These are phyloP conservation scores for Podospora tetraspora DNA, from an alignment of 495 filamentous ascomycete species.

Conservation along the genomic window DNA sequence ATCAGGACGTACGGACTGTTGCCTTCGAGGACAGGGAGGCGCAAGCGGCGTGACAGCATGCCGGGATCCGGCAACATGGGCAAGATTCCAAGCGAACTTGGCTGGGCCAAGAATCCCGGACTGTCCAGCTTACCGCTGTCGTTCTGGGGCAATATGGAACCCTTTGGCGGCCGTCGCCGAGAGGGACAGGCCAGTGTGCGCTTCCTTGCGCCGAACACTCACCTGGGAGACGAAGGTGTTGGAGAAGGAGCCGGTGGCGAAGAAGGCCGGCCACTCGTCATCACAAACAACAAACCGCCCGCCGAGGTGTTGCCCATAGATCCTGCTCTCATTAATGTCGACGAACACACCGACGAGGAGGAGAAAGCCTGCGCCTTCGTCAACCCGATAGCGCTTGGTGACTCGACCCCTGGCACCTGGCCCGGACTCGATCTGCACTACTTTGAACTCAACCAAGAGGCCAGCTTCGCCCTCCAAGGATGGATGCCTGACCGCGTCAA, in stretches of 20 bases:
- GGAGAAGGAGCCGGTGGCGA: neutral
- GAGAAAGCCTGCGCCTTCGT: slow-evolving; percentile 14
- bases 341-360: neutral
- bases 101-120: slow-evolving; percentile 28
- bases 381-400: slow-evolving; percentile 9
- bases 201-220: slow-evolving; percentile 29
- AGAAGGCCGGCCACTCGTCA: neutral
- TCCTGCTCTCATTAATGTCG: neutral
- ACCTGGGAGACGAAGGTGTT: slow-evolving; percentile 16
- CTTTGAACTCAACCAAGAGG: slow-evolving; percentile 25
- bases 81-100: slow-evolving; percentile 23
- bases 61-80: slow-evolving; percentile 11
- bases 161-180: neutral
- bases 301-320: neutral
- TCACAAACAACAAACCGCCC: neutral
- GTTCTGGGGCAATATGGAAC: slow-evolving; percentile 17
- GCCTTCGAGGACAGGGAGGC: slow-evolving; percentile 20
- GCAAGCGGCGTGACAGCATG: slow-evolving; percentile 10
- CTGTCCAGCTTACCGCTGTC: slow-evolving; percentile 25
- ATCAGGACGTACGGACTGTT: slow-evolving; percentile 29
- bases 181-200: neutral
- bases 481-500: slow-evolving; percentile 29
- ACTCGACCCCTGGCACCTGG: slow-evolving; percentile 22
- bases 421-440: slow-evolving; percentile 15
- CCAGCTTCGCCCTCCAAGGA: slow-evolving; percentile 29